phyloP scores from a whole-genome alignment of 495 filamentous ascomycete genomes.

The Penicillium maclennaniae region DNA sequence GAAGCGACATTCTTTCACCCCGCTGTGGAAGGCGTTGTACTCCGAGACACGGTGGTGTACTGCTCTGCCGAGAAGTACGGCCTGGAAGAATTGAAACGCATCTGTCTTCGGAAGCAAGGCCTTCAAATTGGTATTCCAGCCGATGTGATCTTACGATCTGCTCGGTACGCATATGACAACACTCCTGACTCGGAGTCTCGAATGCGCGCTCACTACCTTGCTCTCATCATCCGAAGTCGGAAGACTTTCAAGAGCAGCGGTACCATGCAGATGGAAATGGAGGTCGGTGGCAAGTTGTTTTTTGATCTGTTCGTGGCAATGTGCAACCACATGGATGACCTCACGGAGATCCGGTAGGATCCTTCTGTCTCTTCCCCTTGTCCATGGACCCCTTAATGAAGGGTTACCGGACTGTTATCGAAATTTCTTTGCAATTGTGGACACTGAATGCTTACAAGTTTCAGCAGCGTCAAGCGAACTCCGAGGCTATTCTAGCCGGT shows the following conservation, averaged over 20 bases:
- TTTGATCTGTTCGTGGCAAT: constrained; percentile 97
- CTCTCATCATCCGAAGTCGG: constrained; percentile 88
- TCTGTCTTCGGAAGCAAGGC: constrained; percentile 89
- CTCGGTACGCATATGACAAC: constrained; percentile 90
- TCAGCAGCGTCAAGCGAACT: constrained; percentile 34
- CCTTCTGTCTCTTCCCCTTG: not conserved
- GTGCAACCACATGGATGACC: constrained; percentile 94
- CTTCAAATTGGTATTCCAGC: constrained; percentile 81
- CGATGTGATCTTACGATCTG: constrained; percentile 81
- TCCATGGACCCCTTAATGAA: not conserved
- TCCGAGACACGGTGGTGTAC: constrained; percentile 89
- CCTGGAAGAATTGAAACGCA: constrained; percentile 79
- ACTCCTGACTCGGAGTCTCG: constrained; percentile 85
- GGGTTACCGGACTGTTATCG: not conserved
- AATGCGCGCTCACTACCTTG: constrained; percentile 90
- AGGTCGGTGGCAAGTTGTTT: constrained; percentile 84
- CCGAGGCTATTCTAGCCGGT: constrained; percentile 38
- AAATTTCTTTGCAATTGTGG: not conserved
- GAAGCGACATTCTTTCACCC: constrained; percentile 71
- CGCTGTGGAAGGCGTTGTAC: constrained; percentile 64
- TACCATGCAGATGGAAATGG: constrained; percentile 98
- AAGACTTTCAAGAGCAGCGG: constrained; percentile 94
- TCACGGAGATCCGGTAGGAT: constrained; percentile 57
- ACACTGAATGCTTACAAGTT: constrained; percentile 17
- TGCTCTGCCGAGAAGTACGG: constrained; percentile 82